These are phyloP conservation scores for Lasiosphaeria ovina DNA, from an alignment of 495 filamentous ascomycete genomes.

Conservation along the genomic window DNA sequence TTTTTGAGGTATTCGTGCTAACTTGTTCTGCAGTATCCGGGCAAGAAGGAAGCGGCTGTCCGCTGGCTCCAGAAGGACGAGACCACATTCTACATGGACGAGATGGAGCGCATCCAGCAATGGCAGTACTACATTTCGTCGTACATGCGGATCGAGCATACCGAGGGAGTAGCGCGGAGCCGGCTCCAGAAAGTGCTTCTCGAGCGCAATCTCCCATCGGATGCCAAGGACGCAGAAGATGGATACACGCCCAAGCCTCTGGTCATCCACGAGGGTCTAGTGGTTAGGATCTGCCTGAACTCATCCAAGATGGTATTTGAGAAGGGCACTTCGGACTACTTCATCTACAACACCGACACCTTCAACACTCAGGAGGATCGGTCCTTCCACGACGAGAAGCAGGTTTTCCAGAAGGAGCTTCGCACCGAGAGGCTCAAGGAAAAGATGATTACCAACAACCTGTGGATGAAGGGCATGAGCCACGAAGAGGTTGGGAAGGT, in stretches of 20 bases:
- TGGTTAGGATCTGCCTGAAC: constrained; percentile 75
- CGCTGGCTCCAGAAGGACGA: constrained; percentile 78
- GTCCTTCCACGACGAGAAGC: constrained; percentile 44
- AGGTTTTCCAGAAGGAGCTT: constrained; percentile 52
- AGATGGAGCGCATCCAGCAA: constrained; percentile 55
- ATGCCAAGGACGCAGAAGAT: constrained; percentile 46
- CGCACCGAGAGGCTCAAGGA: constrained; percentile 64
- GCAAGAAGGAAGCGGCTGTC: constrained; percentile 57
- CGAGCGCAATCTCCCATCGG: constrained; percentile 68
- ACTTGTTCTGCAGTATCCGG: constrained; percentile 46
- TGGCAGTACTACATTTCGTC: constrained; percentile 96
- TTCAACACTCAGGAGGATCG: constrained; percentile 30
- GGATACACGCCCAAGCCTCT: constrained; percentile 53
- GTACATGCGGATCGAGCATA: constrained; percentile 82
- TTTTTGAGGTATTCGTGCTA: background rate
- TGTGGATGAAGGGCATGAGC: constrained; percentile 70
- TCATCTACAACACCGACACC: constrained; percentile 43
- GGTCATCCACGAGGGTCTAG: constrained; percentile 68
- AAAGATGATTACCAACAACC: constrained; percentile 70
- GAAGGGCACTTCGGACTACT: constrained; percentile 58
- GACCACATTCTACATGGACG: constrained; percentile 68
- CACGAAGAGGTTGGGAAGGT: constrained; percentile 68
- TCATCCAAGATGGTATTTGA: constrained; percentile 80
- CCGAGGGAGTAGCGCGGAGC: constrained; percentile 72
- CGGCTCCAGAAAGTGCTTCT: constrained; percentile 66